Evolutionary conservation across 371 early-diverging fungal species (phyloP), one percentile per base, ranked within the genome.

Genomic region (Zancudomyces culisetae): DNA sequence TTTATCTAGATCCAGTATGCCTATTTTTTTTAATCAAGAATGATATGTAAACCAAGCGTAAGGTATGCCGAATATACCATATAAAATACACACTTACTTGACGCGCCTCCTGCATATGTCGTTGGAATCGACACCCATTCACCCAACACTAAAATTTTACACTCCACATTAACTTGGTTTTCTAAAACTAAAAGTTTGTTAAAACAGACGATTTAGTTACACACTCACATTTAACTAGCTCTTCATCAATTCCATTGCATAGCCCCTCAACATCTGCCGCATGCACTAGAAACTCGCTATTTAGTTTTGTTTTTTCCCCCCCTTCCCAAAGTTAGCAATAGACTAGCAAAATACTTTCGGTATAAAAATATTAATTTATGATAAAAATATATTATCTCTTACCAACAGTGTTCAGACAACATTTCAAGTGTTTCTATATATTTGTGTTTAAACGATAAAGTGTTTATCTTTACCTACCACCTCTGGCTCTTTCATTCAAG

Each of bases 201-300:
- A 35, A 35, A 35, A 10, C 35, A 35, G 15, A 10, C 35, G 35
- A 10, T 10, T 35, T 35, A 15, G 35, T 35, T 35, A 10, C 15
- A 13, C 21, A 41, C 3, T 42, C 24, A 48, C 54, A 21, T 64
- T 68, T 58, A 2, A 96, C 92, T 10, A 97, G 78, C 3, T 80
- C 80, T 53, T 75, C 66, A 58, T 97, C 97, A 53, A 97, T 86
- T 2, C 97, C 97, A 30, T 79, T 72, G 64, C 91, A 91, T 41
- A 93, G 68, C 3, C 97, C 97, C 64, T 97, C 97, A 20, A 97
- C 95, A 67, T 97, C 93, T 2, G 95, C 92, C 0, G 97, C 97
- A 66, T 97, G 97, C 24, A 97, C 79, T 42, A 97, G 64, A 57
- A 97, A 90, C 69, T 97, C 97, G 55, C 86, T 81, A 60, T 27